phyloP scores from a whole-genome alignment of 192 early-diverging fungal genomes.

The Nowakowskiella sp. region DNA sequence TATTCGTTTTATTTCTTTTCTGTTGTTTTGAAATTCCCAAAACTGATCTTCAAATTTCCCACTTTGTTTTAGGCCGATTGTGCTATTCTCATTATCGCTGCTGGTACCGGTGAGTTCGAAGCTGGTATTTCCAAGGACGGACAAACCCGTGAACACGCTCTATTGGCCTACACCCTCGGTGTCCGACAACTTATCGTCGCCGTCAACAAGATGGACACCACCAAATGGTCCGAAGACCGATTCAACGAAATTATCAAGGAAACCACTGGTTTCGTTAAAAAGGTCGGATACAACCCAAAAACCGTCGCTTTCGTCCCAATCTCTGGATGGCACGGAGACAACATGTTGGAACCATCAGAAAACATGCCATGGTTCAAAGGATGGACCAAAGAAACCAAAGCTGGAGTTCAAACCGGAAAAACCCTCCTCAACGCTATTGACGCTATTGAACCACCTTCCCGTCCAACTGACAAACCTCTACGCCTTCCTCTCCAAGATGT shows the following conservation, averaged over 20 bases:
- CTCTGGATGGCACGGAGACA: slow-evolving; percentile 97
- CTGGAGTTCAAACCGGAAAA: slow-evolving; percentile 52
- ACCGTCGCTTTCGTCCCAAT: slow-evolving; percentile 93
- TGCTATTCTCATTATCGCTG: slow-evolving; percentile 92
- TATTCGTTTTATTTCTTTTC: slow-evolving; percentile 17
- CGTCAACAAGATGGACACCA: slow-evolving; percentile 99
- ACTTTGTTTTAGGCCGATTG: slow-evolving; percentile 66
- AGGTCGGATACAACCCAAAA: slow-evolving; percentile 93
- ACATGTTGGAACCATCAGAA: slow-evolving; percentile 88
- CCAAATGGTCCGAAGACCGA: slow-evolving; percentile 89
- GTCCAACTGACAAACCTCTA: slow-evolving; percentile 88
- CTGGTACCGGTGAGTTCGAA: slow-evolving; percentile 85
- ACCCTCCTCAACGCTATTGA: slow-evolving; percentile 94
- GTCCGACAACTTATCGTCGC: slow-evolving; percentile 97
- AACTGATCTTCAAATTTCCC: slow-evolving; percentile 1
- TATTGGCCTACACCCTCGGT: slow-evolving; percentile 95
- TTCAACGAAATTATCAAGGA: slow-evolving; percentile 96
- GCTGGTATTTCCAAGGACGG: slow-evolving; percentile 99
- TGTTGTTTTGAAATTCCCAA: slow-evolving; percentile 12
- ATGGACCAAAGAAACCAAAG: slow-evolving; percentile 86
- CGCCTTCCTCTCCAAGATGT: slow-evolving; percentile 96
- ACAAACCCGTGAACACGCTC: slow-evolving; percentile 99
- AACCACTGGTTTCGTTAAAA: slow-evolving; percentile 91
- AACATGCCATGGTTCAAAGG: slow-evolving; percentile 99
- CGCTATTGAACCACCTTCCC: slow-evolving; percentile 82